Conservation (phyloP, 176 grass and related monocot species). For the Hordeum vulgare region DNA sequence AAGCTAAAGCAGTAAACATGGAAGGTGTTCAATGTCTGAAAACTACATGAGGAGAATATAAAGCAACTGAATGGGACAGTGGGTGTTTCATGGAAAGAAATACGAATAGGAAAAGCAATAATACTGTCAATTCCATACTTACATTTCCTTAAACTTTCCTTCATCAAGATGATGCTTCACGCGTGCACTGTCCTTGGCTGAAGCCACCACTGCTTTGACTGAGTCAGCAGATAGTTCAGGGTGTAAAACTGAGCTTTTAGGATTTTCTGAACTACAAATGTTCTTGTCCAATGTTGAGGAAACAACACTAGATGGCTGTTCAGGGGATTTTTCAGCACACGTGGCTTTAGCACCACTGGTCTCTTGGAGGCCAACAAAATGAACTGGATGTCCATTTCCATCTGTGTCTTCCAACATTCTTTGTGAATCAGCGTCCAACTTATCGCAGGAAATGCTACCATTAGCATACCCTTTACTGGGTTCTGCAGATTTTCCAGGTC, state of each 20-base stretch:
- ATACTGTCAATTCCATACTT: constrained; percentile 23
- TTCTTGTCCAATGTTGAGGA: constrained; percentile 17
- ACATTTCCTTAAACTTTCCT: constrained; percentile 71
- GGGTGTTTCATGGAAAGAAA: constrained; percentile 14
- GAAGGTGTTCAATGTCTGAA: background rate
- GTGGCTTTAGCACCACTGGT: background rate
- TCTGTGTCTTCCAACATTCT: constrained; percentile 12
- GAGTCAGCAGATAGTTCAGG: constrained; percentile 25
- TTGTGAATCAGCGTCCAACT: constrained; percentile 10
- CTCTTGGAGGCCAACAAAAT: constrained; percentile 6
- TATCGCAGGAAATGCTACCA: constrained; percentile 14
- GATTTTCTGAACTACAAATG: background rate
- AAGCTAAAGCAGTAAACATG: constrained; percentile 1
- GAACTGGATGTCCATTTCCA: constrained; percentile 36
- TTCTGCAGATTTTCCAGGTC: constrained; percentile 22
- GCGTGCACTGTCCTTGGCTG: constrained; percentile 15
- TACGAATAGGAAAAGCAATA: background rate
- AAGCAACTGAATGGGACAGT: background rate
- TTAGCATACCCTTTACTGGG: constrained; percentile 16
- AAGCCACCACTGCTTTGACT: constrained; percentile 22
- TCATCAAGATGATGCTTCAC: constrained; percentile 38
- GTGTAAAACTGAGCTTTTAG: constrained; percentile 22
- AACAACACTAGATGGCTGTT: constrained; percentile 19
- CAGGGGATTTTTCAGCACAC: constrained; percentile 11
- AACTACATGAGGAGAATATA: background rate